A percentile compares a stretch with the other conserved stretches of the same genome.
Conservation (phyloP, 1,284 basidiomycete species). For the Vanrija sp. region DNA sequence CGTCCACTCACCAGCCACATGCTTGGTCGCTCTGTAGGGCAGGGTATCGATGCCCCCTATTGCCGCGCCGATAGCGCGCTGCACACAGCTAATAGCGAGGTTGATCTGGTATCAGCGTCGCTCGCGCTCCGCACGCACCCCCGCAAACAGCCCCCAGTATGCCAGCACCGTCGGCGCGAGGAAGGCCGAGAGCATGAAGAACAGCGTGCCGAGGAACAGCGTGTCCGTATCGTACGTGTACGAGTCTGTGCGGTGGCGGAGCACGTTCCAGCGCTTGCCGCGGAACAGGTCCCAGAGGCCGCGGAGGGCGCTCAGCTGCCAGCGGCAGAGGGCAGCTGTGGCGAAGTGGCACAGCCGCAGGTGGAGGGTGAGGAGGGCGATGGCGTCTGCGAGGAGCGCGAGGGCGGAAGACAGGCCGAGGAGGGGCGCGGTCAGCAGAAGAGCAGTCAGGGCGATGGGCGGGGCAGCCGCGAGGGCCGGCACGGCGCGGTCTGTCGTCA, state of each 20-base stretch:
- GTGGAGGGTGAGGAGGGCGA: constrained; percentile 60
- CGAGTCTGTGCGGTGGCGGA: constrained; percentile 73
- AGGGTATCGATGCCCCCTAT: constrained; percentile 6
- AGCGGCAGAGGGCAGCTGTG: constrained; percentile 62
- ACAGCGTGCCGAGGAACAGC: constrained; percentile 84
- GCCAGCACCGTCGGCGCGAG: constrained; percentile 83
- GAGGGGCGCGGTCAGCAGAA: constrained; percentile 14
- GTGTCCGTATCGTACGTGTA: constrained; percentile 93
- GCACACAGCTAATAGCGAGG: background rate
- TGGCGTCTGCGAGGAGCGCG: constrained; percentile 25
- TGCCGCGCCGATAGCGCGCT: background rate
- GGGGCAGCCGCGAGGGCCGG: constrained; percentile 8
- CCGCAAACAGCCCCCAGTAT: constrained; percentile 77
- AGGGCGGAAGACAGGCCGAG: constrained; percentile 34
- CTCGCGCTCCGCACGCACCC: constrained; percentile 54
- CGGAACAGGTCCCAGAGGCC: constrained; percentile 92
- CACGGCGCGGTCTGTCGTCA: constrained; percentile 8
- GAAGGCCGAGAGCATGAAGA: constrained; percentile 89
- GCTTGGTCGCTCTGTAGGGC: background rate
- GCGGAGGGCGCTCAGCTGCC: constrained; percentile 59
- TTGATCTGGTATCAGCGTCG: constrained; percentile 7
- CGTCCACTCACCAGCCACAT: background rate
- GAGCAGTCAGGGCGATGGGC: constrained; percentile 1
- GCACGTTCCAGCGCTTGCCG: constrained; percentile 79
- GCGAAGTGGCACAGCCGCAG: constrained; percentile 67